Conservation (phyloP, 108 stramenopile genomes). For the Cyclotella sp. region DNA sequence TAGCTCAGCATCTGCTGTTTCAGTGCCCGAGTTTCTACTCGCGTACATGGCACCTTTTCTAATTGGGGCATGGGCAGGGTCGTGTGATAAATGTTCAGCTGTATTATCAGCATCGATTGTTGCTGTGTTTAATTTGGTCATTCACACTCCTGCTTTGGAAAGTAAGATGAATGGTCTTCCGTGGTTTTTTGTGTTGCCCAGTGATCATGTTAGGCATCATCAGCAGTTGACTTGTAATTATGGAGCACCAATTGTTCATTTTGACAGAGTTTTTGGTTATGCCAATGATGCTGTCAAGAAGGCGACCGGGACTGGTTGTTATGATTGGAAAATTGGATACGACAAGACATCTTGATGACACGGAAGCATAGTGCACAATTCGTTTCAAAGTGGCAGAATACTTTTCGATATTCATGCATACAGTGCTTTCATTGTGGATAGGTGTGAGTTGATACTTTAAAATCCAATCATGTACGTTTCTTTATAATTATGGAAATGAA, state of each 20-base stretch:
- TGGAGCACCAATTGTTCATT: constrained; percentile 59
- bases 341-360: background rate
- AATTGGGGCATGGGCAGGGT: constrained; percentile 34
- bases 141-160: constrained; percentile 65
- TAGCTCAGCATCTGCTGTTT: constrained; percentile 59
- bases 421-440: no score
- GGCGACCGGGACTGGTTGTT: background rate
- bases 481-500: no score
- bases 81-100: constrained; percentile 39
- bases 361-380: no score
- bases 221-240: constrained; percentile 59
- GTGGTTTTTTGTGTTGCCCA: constrained; percentile 53
- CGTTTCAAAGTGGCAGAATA: no score
- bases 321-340: background rate
- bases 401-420: no score
- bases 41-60: constrained; percentile 68
- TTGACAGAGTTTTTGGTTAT: constrained; percentile 46
- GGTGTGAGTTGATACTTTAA: no score
- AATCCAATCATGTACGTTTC: no score
- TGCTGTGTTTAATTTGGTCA: constrained; percentile 48
- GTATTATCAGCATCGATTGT: constrained; percentile 39
- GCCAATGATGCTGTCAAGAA: constrained; percentile 12
- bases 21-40: constrained; percentile 44
- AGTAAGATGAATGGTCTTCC: constrained; percentile 44
- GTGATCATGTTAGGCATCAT: constrained; percentile 68